These are phyloP conservation scores for Saccharomycopsis hybrid DNA, from an alignment of 1,139 yeast species.

Conservation along the genomic window DNA sequence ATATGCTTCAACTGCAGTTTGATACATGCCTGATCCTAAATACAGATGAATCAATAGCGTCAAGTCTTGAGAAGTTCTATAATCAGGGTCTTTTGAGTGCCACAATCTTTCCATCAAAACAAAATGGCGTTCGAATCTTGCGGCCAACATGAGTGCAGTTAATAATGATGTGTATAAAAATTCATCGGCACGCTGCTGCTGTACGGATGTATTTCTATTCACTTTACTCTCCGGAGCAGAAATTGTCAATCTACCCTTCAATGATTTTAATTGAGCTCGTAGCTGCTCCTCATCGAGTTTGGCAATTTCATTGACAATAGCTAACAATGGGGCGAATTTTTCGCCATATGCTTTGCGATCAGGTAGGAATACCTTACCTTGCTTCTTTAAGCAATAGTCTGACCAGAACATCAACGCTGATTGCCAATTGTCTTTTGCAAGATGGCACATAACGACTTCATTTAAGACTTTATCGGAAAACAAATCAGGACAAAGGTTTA, in stretches of 20 bases:
- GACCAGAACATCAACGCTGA: neutral
- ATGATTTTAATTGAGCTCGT: neutral
- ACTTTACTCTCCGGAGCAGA: neutral
- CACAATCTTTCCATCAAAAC: neutral
- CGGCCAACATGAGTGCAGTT: neutral
- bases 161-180: neutral
- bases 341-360: too few species aligned
- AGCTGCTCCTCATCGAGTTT: neutral
- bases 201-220: neutral
- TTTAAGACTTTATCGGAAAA: neutral
- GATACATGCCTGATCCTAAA: neutral
- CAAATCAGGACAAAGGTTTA: neutral
- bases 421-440: neutral
- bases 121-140: neutral
- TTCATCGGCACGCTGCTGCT: neutral
- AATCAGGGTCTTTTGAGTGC: constrained; percentile 5
- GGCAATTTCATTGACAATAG: neutral
- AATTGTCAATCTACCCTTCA: neutral
- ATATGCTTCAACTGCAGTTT: neutral
- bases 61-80: constrained; percentile 6
- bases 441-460: too few species aligned
- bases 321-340: too few species aligned
- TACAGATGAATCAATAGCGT: neutral
- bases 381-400: neutral
- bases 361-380: neutral